Base-by-base conservation (phyloP, 108 stramenopile species). In the Chaetoceros tenuissimus region DNA sequence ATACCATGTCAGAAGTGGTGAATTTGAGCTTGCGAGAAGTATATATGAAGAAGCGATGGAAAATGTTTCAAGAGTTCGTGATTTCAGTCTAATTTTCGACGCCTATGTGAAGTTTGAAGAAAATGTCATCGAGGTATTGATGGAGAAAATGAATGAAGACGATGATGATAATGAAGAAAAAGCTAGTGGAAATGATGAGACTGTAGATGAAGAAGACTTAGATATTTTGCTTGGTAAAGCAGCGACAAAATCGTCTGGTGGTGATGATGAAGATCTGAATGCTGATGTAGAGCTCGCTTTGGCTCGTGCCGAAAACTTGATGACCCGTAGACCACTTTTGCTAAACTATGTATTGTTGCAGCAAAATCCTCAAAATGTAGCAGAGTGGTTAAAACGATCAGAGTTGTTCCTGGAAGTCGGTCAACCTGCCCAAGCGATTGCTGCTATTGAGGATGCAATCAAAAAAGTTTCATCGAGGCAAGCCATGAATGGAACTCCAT, bases 31-130 rank as follows among this genome's bases (percentile, higher is more conserved):
- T 70, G 98, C 98, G 2, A 74, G 97, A 28, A 77, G 79, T 30
- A 84, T 99, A 1, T 98, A 97, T 64, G 98, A 99, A 74, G 98
- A 98, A 69, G 97, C 85, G 21, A 52, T 96, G 10, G 75, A 84
- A 58, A 54, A 71, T 22, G 94, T 94, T 46, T 74, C 72, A 24
- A 83, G 91, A n/a, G 96, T 98, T 2, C 83, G 96, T 5, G 99
- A 99, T 66, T 99, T 99, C 63, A 84, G 87, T 45, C 68, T 96
- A 48, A 62, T 97, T n/a, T 95, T 96, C 57, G 97, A 99, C 67
- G 94, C 95, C 20, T 99, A 99, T 62, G 56, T 84, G 20, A 78
- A 85, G 67, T 95, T 96, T 63, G 97, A 99, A 78, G 97, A 99
- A 80, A 81, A 84, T 46, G 69, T 96, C 17, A 66, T 99, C 45